Base-by-base conservation (phyloP, 2,329 filamentous ascomycete species). In the Colletotrichum neosansevieriae region DNA sequence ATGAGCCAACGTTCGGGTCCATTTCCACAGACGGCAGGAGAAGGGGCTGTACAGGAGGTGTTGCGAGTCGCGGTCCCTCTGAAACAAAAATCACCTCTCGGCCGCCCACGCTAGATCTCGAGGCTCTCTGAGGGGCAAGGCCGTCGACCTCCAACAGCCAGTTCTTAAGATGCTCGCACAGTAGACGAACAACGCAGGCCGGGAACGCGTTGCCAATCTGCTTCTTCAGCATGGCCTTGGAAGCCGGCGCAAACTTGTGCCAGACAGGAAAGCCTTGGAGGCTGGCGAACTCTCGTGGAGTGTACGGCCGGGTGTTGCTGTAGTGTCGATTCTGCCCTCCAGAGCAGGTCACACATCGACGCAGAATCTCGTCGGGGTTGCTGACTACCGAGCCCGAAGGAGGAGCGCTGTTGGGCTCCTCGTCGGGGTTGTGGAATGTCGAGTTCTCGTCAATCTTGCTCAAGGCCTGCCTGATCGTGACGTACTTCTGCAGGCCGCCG, bases 131-230 rank as follows among this genome's bases (percentile, higher is more conserved):
- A 2, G 66, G 21, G 4, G 34, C 24, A 15, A 69, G n/a, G 4
- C 78, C 75, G 61, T 88, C 86, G 19, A 80, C 74, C 1, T 75
- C 70, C 13, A 86, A 75, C 1, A 89, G 74, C 78, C 82, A 86
- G 7, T 75, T 70, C 17, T 82, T 76, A 9, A 89, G 72, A 56
- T 87, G 84, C n/a, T 75, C 74, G 69, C 85, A 88, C 0, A 89
- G 73, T 0, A 83, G 77, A 29, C 79, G 78, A 3, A 88, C 88
- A 0, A 86, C 84, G 32, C 80, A 80, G 0, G 92, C 88, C 0
- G 93, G 91, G 15, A 95, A 93, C 0, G 92, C 93, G 73, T 96
- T 95, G 0, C 93, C 93, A 70, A 95, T 92, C 75, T 94, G 92
- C 70, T 82, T 85, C 71, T 86, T 86, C 15, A 87, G 79, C 1